Percentiles rank a stretch among this genome's conserved stretches.
These are phyloP conservation scores for Amylostereum chailletii DNA, from an alignment of 1,284 basidiomycete genomes.

Conservation along the genomic window DNA sequence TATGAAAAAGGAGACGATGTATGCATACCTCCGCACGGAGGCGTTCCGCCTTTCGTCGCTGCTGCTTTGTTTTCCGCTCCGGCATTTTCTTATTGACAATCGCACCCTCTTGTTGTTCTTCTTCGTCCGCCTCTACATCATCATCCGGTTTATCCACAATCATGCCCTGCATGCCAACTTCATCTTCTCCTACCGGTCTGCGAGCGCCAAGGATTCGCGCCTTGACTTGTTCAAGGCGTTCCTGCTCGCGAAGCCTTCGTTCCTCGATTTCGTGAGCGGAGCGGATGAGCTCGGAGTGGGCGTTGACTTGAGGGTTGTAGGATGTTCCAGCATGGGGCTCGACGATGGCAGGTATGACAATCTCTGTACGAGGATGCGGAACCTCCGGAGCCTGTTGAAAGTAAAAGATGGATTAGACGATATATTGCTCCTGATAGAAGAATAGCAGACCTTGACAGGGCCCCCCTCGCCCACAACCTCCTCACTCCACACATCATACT, in stretches of 20 bases:
- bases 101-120: conserved; percentile 19
- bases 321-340: conserved; percentile 82
- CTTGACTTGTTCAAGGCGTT: conserved; percentile 46
- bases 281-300: conserved; percentile 71
- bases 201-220: conserved; percentile 48
- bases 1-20: neutral
- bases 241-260: conserved; percentile 44
- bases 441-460: conserved; percentile 39
- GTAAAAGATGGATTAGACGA: conserved; percentile 4
- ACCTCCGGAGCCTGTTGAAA: conserved; percentile 36
- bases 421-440: conserved; percentile 3
- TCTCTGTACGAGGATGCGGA: conserved; percentile 40
- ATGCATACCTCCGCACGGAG: conserved; percentile 50
- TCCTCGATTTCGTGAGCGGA: conserved; percentile 66
- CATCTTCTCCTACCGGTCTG: conserved; percentile 15
- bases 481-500: conserved; percentile 65
- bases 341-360: conserved; percentile 57
- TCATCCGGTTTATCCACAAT: conserved; percentile 37
- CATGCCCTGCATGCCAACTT: conserved; percentile 46
- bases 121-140: conserved; percentile 28
- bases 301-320: conserved; percentile 84
- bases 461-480: conserved; percentile 24
- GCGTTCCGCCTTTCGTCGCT: conserved; percentile 55
- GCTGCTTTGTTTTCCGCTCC: conserved; percentile 67
- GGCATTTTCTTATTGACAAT: conserved; percentile 36